Evolutionary conservation across 2,329 filamentous ascomycete genomes (phyloP).

Genomic region (Apiospora kogelbergensis): DNA sequence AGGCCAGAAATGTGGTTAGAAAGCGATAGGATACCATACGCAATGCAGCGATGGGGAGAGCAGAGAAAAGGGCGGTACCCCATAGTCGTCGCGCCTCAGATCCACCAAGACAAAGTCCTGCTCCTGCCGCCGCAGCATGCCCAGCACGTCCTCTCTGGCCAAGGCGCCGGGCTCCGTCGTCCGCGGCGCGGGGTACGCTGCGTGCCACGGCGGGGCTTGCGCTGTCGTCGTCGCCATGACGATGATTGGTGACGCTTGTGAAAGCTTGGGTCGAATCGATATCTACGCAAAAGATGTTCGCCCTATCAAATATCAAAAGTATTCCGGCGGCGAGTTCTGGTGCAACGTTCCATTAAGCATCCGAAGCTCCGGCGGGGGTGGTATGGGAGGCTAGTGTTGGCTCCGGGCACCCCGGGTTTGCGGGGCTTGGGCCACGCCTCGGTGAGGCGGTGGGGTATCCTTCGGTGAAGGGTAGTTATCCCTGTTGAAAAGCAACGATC

Average conservation of each 20-base stretch:
- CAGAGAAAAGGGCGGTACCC: slow-evolving; percentile 26
- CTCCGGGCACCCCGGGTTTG: neutral
- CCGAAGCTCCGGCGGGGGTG: neutral
- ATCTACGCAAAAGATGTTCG: too few species aligned
- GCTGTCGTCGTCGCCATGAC: neutral
- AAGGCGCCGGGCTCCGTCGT: neutral
- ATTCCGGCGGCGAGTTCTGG: too few species aligned
- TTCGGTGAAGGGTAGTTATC: too few species aligned
- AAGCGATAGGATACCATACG: neutral
- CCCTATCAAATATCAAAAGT: too few species aligned
- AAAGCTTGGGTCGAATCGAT: too few species aligned
- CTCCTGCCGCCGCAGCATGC: neutral
- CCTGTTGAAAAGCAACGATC: too few species aligned
- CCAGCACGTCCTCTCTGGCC: neutral
- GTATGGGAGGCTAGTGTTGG: too few species aligned
- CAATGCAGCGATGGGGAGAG: neutral
- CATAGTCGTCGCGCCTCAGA: slow-evolving; percentile 41
- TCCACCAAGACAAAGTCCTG: slow-evolving; percentile 37
- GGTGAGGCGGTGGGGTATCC: too few species aligned
- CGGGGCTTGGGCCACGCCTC: too few species aligned
- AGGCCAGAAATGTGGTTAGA: slow-evolving; percentile 5
- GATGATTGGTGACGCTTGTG: neutral
- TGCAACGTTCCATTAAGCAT: neutral
- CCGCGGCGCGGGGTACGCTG: neutral
- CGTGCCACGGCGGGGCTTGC: slow-evolving; percentile 3